phyloP scores from a whole-genome alignment of 345 rosid species.

The Hibiscus syriacus region DNA sequence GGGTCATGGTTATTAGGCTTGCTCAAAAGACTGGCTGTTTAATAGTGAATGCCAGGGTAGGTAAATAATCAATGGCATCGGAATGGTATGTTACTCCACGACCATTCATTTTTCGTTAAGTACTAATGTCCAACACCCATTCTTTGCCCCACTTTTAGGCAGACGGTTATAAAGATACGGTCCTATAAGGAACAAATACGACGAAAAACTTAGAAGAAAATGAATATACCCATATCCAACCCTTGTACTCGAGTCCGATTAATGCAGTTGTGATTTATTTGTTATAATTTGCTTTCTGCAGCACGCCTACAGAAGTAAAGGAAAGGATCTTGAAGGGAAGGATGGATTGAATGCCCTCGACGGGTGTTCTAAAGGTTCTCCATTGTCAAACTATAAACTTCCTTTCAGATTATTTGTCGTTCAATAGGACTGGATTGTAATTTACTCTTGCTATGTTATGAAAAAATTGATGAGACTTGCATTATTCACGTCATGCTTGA shows the following conservation, averaged over 20 bases:
- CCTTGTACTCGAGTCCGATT: neutral
- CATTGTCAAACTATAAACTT: neutral
- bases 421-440: neutral
- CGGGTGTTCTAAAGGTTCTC: neutral
- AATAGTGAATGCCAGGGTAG: neutral
- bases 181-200: neutral
- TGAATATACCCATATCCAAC: neutral
- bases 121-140: neutral
- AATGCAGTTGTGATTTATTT: neutral
- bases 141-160: neutral
- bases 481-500: neutral
- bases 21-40: neutral
- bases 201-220: neutral
- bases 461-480: neutral
- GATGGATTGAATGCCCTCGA: constrained; percentile 54
- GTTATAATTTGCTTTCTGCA: constrained; percentile 25
- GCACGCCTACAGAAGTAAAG: constrained; percentile 76
- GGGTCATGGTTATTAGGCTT: neutral
- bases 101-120: neutral
- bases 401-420: neutral
- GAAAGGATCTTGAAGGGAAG: constrained; percentile 93
- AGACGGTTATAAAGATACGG: neutral
- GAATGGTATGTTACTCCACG: neutral
- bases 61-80: neutral
- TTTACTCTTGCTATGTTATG: neutral